A percentile compares a stretch with the other conserved stretches of the same genome.
These are phyloP conservation scores for Taiwanofungus camphoratus DNA, from an alignment of 1,284 basidiomycete genomes.

Conservation along the genomic window DNA sequence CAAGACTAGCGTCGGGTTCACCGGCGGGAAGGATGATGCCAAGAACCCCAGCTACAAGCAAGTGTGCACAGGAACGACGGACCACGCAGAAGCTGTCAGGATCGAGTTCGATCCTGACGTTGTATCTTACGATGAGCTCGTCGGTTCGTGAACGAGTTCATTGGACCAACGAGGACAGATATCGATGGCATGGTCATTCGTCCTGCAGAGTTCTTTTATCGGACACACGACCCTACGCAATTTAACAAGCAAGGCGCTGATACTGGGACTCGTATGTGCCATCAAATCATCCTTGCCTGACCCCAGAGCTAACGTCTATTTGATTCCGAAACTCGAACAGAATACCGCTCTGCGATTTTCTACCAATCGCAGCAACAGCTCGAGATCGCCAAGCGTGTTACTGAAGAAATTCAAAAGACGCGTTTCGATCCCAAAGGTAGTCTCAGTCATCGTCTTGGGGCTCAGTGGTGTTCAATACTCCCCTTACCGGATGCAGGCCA, in stretches of 20 bases:
- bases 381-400: constrained; percentile 72
- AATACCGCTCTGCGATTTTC: constrained; percentile 95
- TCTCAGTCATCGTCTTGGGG: constrained; percentile 29
- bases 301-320: constrained; percentile 1
- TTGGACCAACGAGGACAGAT: too few relatives aligned
- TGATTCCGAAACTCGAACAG: constrained; percentile 33
- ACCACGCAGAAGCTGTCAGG: constrained; percentile 86
- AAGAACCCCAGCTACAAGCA: constrained; percentile 63
- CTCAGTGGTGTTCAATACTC: not conserved
- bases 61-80: constrained; percentile 80
- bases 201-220: constrained; percentile 82
- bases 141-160: constrained; percentile 59
- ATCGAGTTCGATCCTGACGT: constrained; percentile 81
- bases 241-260: constrained; percentile 76
- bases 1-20: constrained; percentile 76
- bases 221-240: constrained; percentile 93
- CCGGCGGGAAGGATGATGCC: constrained; percentile 60
- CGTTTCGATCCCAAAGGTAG: constrained; percentile 67
- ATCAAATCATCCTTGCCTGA: too few relatives aligned
- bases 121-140: constrained; percentile 78
- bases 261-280: constrained; percentile 69
- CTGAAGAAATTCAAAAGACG: constrained; percentile 80
- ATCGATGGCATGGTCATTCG: too few relatives aligned
- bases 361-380: constrained; percentile 75
- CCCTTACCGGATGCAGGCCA: constrained; percentile 27